Evolutionary conservation across 805 yeast species (phyloP), one percentile per base, ranked within the genome.

Genomic region (Candida methanosorbosa): DNA sequence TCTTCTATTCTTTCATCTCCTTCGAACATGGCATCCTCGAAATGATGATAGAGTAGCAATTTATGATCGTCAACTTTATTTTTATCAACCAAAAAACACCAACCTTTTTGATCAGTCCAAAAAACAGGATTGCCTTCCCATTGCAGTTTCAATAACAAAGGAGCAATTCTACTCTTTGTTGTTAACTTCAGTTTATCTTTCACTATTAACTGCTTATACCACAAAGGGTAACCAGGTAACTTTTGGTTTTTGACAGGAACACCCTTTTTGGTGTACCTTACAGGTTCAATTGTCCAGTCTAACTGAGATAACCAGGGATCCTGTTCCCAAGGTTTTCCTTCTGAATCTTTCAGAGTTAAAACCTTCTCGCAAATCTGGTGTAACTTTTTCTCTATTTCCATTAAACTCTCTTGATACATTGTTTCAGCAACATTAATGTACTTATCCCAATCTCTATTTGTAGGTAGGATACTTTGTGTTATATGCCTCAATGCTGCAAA

Each of bases 251-350:
- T 82, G 18, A 63, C 68, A 1, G 85, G 83, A 4, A 58, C 60
- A 2, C 92, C 94, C 26, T 71, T 65, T 50, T 85, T 85, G 12
- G 79, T 83, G 28, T 75, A 42, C 34, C 75, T 68, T 0, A 69
- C 53, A 2, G 82, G 80, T 22, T 64, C 65, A 2, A 80, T 61
- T 0, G 76, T 70, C 99, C 99, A 92, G 54, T 92, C 86, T 38
- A 92, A 63, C 55, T 94, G 98, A 2, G 68, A 64, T 27, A 88
- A 63, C 98, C 98, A 94, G 0, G 94, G 95, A 50, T 90, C 97
- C 8, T 66, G 52, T 14, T 57, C 52, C 54, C 61, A 55, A 5
- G 62, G 64, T n/a, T 53, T 52, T 0, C 68, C 66, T 0, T 64
- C 59, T 7, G 61, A 50, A 28, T 71, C 64, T 30, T 63, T 68